phyloP scores from a whole-genome alignment of 2,329 filamentous ascomycete species.

The Cercospora sesami region DNA sequence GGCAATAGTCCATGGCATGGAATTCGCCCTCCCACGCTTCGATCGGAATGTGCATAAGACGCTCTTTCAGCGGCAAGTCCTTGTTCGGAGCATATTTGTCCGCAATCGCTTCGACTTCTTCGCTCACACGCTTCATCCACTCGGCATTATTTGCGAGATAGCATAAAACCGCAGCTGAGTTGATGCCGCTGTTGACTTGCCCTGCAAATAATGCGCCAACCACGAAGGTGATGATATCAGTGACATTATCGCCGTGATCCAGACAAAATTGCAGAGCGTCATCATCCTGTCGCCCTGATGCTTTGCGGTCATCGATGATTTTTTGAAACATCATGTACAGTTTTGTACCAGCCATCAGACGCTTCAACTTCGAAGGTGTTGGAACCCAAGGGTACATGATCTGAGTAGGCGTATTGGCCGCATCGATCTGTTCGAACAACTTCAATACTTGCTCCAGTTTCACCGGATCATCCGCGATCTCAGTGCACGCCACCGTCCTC shows the following conservation, averaged over 20 bases:
- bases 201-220: slow-evolving; percentile 58
- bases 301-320: slow-evolving; percentile 51
- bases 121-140: slow-evolving; percentile 49
- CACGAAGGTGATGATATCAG: slow-evolving; percentile 47
- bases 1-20: slow-evolving; percentile 53
- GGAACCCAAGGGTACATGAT: slow-evolving; percentile 58
- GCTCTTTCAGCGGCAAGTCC: slow-evolving; percentile 39
- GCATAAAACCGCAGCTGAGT: slow-evolving; percentile 55
- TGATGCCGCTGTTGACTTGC: slow-evolving; percentile 59
- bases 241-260: slow-evolving; percentile 51
- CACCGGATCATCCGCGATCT: slow-evolving; percentile 52
- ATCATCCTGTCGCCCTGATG: slow-evolving; percentile 45
- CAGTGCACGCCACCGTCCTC: slow-evolving; percentile 55
- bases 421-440: slow-evolving; percentile 52
- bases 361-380: slow-evolving; percentile 46
- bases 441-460: slow-evolving; percentile 47
- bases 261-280: slow-evolving; percentile 58
- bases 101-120: slow-evolving; percentile 52
- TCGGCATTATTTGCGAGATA: slow-evolving; percentile 51
- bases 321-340: slow-evolving; percentile 53
- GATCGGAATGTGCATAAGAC: slow-evolving; percentile 49
- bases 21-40: slow-evolving; percentile 60
- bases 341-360: slow-evolving; percentile 48
- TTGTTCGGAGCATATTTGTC: slow-evolving; percentile 44
- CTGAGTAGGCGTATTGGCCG: slow-evolving; percentile 44